Percentiles rank a stretch among this genome's conserved stretches.
These are phyloP conservation scores for Mortierella sp. DNA, from an alignment of 371 early-diverging fungal genomes.

Conservation along the genomic window DNA sequence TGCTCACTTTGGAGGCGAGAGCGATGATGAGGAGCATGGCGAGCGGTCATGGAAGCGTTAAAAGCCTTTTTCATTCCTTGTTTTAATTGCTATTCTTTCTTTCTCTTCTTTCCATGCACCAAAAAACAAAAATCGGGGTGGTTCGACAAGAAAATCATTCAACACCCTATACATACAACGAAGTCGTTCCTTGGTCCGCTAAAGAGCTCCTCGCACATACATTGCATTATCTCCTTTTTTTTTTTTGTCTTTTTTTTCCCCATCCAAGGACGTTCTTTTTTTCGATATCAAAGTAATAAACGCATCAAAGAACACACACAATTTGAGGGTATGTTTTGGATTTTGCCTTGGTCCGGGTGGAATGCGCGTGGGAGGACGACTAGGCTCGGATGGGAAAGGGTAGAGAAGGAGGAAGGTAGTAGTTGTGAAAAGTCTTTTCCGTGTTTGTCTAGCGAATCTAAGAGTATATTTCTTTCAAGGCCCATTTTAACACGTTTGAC, in stretches of 20 bases:
- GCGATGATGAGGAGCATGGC: constrained; percentile 42
- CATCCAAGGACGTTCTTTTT: neutral
- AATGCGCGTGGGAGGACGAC: too few species aligned
- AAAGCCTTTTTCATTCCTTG: neutral
- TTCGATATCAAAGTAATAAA: neutral
- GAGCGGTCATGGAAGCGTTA: constrained; percentile 58
- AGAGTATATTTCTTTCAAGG: too few species aligned
- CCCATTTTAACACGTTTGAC: too few species aligned
- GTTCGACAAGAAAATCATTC: neutral
- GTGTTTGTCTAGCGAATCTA: too few species aligned
- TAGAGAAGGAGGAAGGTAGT: too few species aligned
- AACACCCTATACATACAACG: neutral
- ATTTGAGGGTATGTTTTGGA: too few species aligned
- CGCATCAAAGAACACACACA: too few species aligned
- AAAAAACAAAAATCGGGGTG: neutral
- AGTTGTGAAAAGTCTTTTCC: too few species aligned
- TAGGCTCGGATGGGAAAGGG: too few species aligned
- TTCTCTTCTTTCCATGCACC: neutral
- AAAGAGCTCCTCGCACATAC: neutral
- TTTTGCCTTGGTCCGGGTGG: too few species aligned
- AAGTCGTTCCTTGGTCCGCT: too few species aligned
- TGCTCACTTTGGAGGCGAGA: constrained; percentile 25
- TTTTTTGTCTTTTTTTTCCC: neutral
- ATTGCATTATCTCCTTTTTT: neutral
- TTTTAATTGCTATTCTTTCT: neutral